Base-by-base conservation (phyloP, 768 basidiomycete species). In the Mycena chlorophos region DNA sequence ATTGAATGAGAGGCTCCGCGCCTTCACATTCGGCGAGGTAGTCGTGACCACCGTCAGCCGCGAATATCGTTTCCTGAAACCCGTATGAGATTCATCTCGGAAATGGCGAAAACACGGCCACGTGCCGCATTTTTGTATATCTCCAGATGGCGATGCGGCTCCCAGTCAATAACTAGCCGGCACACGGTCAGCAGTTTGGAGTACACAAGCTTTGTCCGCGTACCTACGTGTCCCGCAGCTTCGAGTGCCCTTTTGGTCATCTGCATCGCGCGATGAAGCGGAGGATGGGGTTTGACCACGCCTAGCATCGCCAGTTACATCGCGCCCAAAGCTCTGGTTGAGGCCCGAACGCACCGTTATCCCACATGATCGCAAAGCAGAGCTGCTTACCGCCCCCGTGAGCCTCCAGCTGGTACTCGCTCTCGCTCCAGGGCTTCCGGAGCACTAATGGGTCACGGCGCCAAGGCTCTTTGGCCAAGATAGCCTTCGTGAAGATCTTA, bases 141-240 rank as follows among this genome's bases (percentile, higher is more conserved):
- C 57, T 81, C 80, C 17, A 71, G 62, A 59, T 87, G 84, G 16
- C 81, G 74, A 55, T 79, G 73, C 0, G 81, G 77, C 39, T 78
- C 65, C 87, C 87, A 90, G 45, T 86, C 80, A 48, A 89, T 77
- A 3, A 89, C 89, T 87, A 22, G 16, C 14, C n/a, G 48, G 40
- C 16, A 19, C 37, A 23, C 22, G 20, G 22, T 16, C 20, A 34
- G 40, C 40, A 66, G 4, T 6, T 10, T 40, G 6, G 50, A 28
- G 48, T 29, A 16, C 13, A 31, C 22, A 20, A 30, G 26, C 22
- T 8, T 22, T 20, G 22, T 20, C 26, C 6, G 10, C 8, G 22
- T 43, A 80, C 80, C 76, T 67, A 73, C 69, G 57, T 83, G 78
- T 17, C 86, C 83, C 12, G 75, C 79, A 2, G 72, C 73, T 46